Percentiles rank a stretch among this genome's conserved stretches.
Conservation (phyloP, 371 early-diverging fungal genomes). For the Dentiscutata heterogama region DNA sequence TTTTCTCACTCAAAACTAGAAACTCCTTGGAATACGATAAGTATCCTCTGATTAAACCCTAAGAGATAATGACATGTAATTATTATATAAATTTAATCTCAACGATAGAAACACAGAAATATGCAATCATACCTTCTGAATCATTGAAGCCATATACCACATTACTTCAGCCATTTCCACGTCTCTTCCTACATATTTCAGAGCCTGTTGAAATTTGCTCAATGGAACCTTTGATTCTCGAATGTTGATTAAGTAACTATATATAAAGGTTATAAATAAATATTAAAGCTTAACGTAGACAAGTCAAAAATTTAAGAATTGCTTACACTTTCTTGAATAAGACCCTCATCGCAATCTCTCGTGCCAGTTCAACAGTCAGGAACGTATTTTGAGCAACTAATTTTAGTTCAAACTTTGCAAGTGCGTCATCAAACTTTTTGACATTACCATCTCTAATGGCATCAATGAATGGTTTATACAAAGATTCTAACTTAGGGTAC, state of each 20-base stretch:
- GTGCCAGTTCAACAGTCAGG: conserved; percentile 80
- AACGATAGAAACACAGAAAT: not conserved
- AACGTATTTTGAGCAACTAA: conserved; percentile 79
- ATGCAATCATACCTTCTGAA: conserved; percentile 36
- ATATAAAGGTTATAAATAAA: not conserved
- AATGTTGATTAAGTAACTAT: conserved; percentile 39
- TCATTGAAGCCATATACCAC: conserved; percentile 44
- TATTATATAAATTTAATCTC: not conserved
- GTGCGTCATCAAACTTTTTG: conserved; percentile 69
- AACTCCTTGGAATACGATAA: conserved; percentile 14
- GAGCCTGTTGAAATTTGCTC: conserved; percentile 35
- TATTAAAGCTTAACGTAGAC: not conserved
- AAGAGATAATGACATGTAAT: not conserved
- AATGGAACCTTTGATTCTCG: conserved; percentile 38
- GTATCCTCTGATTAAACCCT: conserved; percentile 45
- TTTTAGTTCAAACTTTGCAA: conserved; percentile 61
- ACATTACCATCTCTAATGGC: conserved; percentile 80
- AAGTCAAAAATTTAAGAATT: not conserved
- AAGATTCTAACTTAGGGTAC: conserved; percentile 63
- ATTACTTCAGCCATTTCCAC: conserved; percentile 46
- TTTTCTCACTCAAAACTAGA: conserved; percentile 38
- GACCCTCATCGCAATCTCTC: conserved; percentile 75
- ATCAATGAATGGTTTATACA: conserved; percentile 69
- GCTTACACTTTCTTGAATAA: conserved; percentile 83
- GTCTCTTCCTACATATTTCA: conserved; percentile 41